phyloP scores from a whole-genome alignment of 2,329 filamentous ascomycete species.

The Epichloe elymi region DNA sequence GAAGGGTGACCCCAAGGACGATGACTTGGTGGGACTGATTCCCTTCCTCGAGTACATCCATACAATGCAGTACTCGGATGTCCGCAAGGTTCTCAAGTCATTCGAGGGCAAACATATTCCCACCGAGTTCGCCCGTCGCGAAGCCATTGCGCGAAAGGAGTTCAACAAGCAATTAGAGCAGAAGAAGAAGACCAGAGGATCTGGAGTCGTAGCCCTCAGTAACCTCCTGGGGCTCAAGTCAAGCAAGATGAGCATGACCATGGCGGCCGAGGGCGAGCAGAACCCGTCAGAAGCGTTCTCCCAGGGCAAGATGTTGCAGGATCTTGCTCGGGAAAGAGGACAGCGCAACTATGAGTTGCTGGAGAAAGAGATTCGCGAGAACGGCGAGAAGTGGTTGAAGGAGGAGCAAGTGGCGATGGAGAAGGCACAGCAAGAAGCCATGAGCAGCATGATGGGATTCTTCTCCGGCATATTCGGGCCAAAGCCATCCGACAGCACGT shows the following conservation, averaged over 20 bases:
- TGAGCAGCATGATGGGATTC: conserved; percentile 81
- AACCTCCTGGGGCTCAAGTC: conserved; percentile 68
- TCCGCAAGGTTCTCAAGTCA: conserved; percentile 72
- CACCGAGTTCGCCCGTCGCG: conserved; percentile 75
- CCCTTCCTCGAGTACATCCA: conserved; percentile 96
- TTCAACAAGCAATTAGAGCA: conserved; percentile 70
- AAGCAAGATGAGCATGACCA: conserved; percentile 48
- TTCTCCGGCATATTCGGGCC: conserved; percentile 30
- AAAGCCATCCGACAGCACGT: conserved; percentile 5
- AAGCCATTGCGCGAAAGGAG: conserved; percentile 71
- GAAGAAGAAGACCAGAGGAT: conserved; percentile 43
- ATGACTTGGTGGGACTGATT: conserved; percentile 75
- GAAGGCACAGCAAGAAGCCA: conserved; percentile 77
- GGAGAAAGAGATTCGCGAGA: conserved; percentile 82
- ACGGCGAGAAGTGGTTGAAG: conserved; percentile 90
- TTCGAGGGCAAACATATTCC: conserved; percentile 87
- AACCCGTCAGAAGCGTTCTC: conserved; percentile 64
- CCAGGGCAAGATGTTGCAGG: conserved; percentile 93
- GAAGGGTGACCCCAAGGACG: conserved; percentile 73
- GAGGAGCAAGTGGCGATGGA: conserved; percentile 84
- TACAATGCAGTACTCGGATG: conserved; percentile 82
- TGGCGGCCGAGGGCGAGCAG: conserved; percentile 51
- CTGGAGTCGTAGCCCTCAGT: conserved; percentile 55
- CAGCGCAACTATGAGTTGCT: conserved; percentile 80
- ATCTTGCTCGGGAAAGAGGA: conserved; percentile 83